These are phyloP conservation scores for Acanthamoeba lenticulata DNA, from an alignment of 208 protist species.

Conservation along the genomic window DNA sequence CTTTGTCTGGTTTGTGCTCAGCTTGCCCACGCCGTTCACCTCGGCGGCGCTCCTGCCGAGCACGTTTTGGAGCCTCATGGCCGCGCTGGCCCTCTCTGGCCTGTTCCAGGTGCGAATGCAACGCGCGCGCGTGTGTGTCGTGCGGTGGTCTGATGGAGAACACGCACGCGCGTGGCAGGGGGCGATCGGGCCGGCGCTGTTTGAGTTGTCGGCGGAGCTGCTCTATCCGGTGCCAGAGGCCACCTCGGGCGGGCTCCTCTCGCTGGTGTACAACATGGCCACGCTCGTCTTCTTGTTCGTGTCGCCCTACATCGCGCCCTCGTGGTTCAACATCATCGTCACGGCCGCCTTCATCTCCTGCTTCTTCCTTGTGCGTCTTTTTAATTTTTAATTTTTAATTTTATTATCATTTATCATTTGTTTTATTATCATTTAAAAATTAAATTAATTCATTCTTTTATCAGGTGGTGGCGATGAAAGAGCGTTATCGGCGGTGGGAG, in stretches of 20 bases:
- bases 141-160: not conserved
- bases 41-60: not conserved
- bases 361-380: not conserved
- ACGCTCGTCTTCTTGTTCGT: conserved; percentile 39
- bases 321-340: not conserved
- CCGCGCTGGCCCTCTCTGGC: not conserved
- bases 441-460: not conserved
- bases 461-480: not conserved
- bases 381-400: too few species aligned
- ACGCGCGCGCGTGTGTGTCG: not conserved
- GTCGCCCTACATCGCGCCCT: not conserved
- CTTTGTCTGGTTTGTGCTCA: not conserved
- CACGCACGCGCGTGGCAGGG: too few species aligned
- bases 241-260: not conserved
- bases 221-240: conserved; percentile 20
- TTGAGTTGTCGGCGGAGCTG: conserved; percentile 31
- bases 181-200: not conserved
- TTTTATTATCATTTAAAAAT: too few species aligned
- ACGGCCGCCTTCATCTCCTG: not conserved
- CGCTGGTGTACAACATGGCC: not conserved
- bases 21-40: not conserved
- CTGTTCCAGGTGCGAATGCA: not conserved
- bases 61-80: conserved; percentile 15
- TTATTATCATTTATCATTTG: too few species aligned
- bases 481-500: not conserved